phyloP scores from a whole-genome alignment of 1,284 basidiomycete genomes.

The Cryptococcus sp. region DNA sequence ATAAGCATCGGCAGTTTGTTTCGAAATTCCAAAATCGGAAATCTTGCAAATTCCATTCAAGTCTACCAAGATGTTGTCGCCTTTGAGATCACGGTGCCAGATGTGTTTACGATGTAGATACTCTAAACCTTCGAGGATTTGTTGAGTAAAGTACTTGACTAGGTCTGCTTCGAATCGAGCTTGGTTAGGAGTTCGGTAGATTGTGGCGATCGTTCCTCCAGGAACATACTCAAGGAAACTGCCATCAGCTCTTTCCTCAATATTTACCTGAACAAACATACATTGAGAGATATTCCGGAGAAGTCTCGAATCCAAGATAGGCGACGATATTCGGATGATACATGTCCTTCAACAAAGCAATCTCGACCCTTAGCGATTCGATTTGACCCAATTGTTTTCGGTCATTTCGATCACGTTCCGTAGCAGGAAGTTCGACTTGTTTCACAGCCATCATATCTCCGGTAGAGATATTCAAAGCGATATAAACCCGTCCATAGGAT shows the following conservation, averaged over 20 bases:
- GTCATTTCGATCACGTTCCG: conserved; percentile 83
- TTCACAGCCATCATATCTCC: conserved; percentile 99
- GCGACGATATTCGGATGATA: conserved; percentile 97
- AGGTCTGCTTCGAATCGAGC: conserved; percentile 67
- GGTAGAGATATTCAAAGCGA: conserved; percentile 94
- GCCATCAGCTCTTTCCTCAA: conserved; percentile 8
- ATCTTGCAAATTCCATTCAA: conserved; percentile 93
- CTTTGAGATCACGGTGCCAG: conserved; percentile 93
- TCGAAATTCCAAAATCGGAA: conserved; percentile 89
- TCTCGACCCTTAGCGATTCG: conserved; percentile 88
- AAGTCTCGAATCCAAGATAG: conserved; percentile 91
- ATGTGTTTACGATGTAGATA: conserved; percentile 91
- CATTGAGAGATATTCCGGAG: conserved; percentile 86
- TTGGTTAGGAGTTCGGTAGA: conserved; percentile 85
- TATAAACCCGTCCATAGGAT: conserved; percentile 92
- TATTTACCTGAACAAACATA: conserved; percentile 49
- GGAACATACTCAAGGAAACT: conserved; percentile 98
- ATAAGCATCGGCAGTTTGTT: conserved; percentile 78
- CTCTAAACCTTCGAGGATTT: conserved; percentile 86
- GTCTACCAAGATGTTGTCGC: conserved; percentile 97
- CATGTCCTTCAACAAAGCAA: conserved; percentile 89
- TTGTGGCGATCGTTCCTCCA: conserved; percentile 91
- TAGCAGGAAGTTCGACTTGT: conserved; percentile 92
- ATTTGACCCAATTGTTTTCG: conserved; percentile 79
- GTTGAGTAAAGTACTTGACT: conserved; percentile 85